Percentiles rank a stretch among this genome's conserved stretches.
Evolutionary conservation across 2,329 filamentous ascomycete species (phyloP).

Genomic region (Curvularia sp.): DNA sequence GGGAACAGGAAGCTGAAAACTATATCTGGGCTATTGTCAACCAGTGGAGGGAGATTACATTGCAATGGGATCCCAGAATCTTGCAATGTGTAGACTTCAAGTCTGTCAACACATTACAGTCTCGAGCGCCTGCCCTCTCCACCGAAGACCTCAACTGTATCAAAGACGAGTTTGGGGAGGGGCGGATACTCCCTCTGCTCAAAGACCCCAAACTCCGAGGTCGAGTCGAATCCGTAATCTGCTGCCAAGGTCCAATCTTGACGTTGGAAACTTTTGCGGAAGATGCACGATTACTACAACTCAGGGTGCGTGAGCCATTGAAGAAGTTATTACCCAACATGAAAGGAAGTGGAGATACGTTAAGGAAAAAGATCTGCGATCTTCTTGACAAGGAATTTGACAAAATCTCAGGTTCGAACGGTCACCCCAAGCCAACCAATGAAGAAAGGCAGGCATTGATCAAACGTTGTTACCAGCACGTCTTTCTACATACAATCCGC

Average conservation of each 20-base stretch:
- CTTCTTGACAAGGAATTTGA: slow-evolving; percentile 4
- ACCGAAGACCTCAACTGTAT: slow-evolving; percentile 1
- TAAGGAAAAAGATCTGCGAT: slow-evolving; percentile 2
- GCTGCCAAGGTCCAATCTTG: slow-evolving; percentile 8
- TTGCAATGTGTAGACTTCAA: slow-evolving; percentile 1
- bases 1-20: slow-evolving; percentile 3
- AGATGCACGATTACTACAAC: slow-evolving; percentile 6
- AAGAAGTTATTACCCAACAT: neutral
- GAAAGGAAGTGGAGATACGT: slow-evolving; percentile 3
- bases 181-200: neutral
- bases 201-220: slow-evolving; percentile 1
- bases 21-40: slow-evolving; percentile 5
- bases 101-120: slow-evolving; percentile 2
- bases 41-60: slow-evolving; percentile 6
- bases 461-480: slow-evolving; percentile 8
- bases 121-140: slow-evolving; percentile 5
- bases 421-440: neutral
- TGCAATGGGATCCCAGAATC: slow-evolving; percentile 1
- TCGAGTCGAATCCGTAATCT: slow-evolving; percentile 1
- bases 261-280: slow-evolving; percentile 9
- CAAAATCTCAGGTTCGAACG: neutral
- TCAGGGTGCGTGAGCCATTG: slow-evolving; percentile 2
- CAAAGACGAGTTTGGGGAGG: neutral
- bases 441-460: slow-evolving; percentile 2
- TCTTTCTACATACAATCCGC: slow-evolving; percentile 10